Evolutionary conservation across 257 asterid species (phyloP), one percentile per base, ranked within the genome.

Genomic region (Solanum boliviense): DNA sequence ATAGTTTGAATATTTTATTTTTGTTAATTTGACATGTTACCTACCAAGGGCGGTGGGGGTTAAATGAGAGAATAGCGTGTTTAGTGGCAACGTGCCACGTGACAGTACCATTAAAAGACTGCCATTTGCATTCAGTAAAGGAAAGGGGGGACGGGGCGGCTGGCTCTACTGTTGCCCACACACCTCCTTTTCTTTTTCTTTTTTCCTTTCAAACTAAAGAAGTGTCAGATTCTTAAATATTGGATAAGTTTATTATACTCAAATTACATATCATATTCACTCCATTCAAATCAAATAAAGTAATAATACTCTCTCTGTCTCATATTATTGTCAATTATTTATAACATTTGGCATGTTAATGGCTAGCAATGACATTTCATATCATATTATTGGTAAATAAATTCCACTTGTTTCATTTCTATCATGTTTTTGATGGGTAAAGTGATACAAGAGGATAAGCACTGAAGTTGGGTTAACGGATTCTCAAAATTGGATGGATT

Each of bases 11-110:
- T 16, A 16, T 52, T 5, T 48, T 13, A 13, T 46, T 44, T 44
- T 3, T 41, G 13, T 48, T 48, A 15, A 46, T 46, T 46, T 4
- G 25, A n/a, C 68, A 58, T 58, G 90, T 13, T 27, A 6, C 56
- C 92, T 88, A 25, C 35, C 84, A 34, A 70, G 87, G 60, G 48
- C 67, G 46, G 44, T 85, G 32, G 88, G 7, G 7, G 23, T 78
- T 13, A 41, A 41, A 25, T 39, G n/a, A 27, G 41, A 86, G 39
- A 83, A 56, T 58, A 46, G 85, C 87, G 46, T 79, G 58, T 82
- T 88, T 87, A 83, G 60, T 85, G 88, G 93, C 91, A 94, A 92
- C 93, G 92, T 91, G 86, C 89, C 91, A 84, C 86, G 89, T 89
- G 90, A 89, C 90, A 52, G 62, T 52, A 1, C 62, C 62, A 48